Conservation (phyloP, 169 alveolate species). For the Babesia sp. region DNA sequence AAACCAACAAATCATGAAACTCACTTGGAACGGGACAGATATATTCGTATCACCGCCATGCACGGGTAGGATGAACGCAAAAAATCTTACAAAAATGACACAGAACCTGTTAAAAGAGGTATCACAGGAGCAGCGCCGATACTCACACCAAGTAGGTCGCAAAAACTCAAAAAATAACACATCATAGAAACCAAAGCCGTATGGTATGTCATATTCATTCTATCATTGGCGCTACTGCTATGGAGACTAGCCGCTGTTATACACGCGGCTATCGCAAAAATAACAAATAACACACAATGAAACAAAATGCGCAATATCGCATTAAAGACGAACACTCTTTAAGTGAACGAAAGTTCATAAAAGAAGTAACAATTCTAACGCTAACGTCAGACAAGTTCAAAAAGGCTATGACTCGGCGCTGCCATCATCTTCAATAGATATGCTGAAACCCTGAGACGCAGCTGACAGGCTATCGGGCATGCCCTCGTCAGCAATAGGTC, state of each 20-base stretch:
- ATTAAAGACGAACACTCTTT: too few species aligned
- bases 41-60: constrained; percentile 77
- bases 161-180: background rate
- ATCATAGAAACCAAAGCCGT: constrained; percentile 31
- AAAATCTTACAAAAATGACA: background rate
- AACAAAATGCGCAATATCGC: background rate
- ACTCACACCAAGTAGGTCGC: constrained; percentile 53
- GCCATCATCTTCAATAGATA: too few species aligned
- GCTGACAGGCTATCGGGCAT: too few species aligned
- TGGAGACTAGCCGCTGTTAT: constrained; percentile 42
- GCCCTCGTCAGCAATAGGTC: background rate
- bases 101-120: constrained; percentile 55
- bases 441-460: too few species aligned
- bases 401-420: too few species aligned
- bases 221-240: constrained; percentile 21
- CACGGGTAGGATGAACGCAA: constrained; percentile 15
- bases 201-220: constrained; percentile 49
- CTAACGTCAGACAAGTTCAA: too few species aligned
- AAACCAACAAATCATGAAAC: constrained; percentile 59
- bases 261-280: constrained; percentile 11
- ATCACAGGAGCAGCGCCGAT: constrained; percentile 63
- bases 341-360: background rate
- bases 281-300: background rate
- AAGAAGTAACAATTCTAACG: background rate
- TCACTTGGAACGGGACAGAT: constrained; percentile 73